phyloP scores from a whole-genome alignment of 2,329 filamentous ascomycete genomes.

The Hypoxylon sp. region DNA sequence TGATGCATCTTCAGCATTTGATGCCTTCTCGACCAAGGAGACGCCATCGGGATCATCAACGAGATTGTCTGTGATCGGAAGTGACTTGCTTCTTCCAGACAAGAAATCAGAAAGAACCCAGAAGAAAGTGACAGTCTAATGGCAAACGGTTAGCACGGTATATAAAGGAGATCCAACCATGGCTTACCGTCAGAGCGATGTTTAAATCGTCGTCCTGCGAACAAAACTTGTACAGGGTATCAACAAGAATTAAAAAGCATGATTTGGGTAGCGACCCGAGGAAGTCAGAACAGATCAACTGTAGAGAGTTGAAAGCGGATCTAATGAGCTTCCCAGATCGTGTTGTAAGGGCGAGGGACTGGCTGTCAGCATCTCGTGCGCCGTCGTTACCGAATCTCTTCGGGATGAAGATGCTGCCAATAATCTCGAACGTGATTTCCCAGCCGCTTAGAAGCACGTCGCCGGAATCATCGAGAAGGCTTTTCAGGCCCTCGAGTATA shows the following conservation, averaged over 20 bases:
- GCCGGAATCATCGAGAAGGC: conserved; percentile 88
- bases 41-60: conserved; percentile 70
- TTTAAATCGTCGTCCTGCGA: conserved; percentile 93
- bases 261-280: conserved; percentile 78
- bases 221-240: conserved; percentile 91
- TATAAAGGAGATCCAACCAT: not conserved
- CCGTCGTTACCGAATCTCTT: conserved; percentile 56
- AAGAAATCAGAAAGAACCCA: conserved; percentile 96
- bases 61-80: conserved; percentile 71
- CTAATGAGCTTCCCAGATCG: conserved; percentile 83
- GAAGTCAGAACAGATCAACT: conserved; percentile 96
- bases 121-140: conserved; percentile 89
- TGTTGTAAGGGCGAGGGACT: conserved; percentile 62
- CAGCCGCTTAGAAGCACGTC: conserved; percentile 87
- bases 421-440: conserved; percentile 87
- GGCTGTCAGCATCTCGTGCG: conserved; percentile 50
- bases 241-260: conserved; percentile 83
- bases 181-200: conserved; percentile 87
- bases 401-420: conserved; percentile 82
- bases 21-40: conserved; percentile 70
- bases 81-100: conserved; percentile 70
- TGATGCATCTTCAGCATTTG: conserved; percentile 70
- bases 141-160: conserved; percentile 33
- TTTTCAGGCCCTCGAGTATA: conserved; percentile 83
- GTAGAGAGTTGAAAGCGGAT: conserved; percentile 88